Evolutionary conservation across 371 early-diverging fungal genomes (phyloP), one percentile per base, ranked within the genome.

Genomic region (Lichtheimia ramosa): DNA sequence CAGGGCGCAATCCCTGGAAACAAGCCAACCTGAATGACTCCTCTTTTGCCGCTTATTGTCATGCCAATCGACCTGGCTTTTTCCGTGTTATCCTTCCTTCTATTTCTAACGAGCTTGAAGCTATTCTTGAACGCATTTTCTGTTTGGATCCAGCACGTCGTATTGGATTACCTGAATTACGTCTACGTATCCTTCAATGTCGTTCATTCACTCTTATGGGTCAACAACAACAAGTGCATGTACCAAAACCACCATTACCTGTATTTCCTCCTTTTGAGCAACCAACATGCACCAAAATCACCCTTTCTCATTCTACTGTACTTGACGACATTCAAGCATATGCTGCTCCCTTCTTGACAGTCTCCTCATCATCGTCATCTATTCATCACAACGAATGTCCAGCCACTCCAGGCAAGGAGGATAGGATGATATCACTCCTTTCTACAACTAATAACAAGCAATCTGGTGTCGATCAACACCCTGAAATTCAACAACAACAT

Each of bases 1-100:
- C 86, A 21, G 89, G 91, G 20, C 81, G 88, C 49, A 92, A 92
- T 63, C 92, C 94, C 3, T 93, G 93, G 93, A 88, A 85, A 58
- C 87, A 88, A 64, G 92, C 92, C 5, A 81, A 79, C 54, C 58
- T 83, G 54, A 67, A 79, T 6, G 91, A 93, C 57, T 77, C 86
- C 13, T 83, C 92, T 16, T 94, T 92, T 71, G 68, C 75, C 25
- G 79, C 87, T 50, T 93, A 83, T 67, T 67, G 84, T 6, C 66
- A 66, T 25, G 75, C 85, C 68, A 87, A 82, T 55, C 79, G 70
- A 50, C 34, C 34, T 34, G 70, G 83, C 46, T 85, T 89, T 59
- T 77, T 93, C 52, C 81, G 79, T 51, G 74, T 69, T 15, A 89
- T 86, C 15, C 72, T 87, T 41, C 91, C 79, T 51, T 62, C 52